A percentile compares a stretch with the other conserved stretches of the same genome.
These are phyloP conservation scores for Colletotrichum sojae DNA, from an alignment of 2,329 filamentous ascomycete species.

Conservation along the genomic window DNA sequence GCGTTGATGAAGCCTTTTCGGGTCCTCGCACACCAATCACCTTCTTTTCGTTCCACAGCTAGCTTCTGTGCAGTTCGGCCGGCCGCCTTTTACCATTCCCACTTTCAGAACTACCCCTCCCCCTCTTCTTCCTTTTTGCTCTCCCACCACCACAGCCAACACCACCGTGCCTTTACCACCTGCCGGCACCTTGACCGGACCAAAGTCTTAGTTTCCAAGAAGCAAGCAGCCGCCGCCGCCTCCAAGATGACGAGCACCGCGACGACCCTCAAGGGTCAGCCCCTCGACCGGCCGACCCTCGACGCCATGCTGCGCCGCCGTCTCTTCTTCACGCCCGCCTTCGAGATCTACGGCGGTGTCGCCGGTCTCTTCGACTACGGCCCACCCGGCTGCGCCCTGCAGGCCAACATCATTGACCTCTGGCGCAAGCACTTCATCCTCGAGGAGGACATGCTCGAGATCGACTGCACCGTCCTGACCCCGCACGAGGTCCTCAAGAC, in stretches of 20 bases:
- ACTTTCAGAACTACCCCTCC: constrained; percentile 38
- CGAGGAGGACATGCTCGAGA: constrained; percentile 94
- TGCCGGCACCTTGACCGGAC: constrained; percentile 36
- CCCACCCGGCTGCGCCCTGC: constrained; percentile 87
- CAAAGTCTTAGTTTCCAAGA: constrained; percentile 30
- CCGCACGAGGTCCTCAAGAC: constrained; percentile 96
- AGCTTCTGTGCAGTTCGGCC: constrained; percentile 43
- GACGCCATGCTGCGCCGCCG: constrained; percentile 90
- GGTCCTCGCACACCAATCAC: constrained; percentile 35
- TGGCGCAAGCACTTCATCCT: constrained; percentile 96
- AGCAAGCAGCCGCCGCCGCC: constrained; percentile 10
- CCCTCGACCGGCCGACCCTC: constrained; percentile 85
- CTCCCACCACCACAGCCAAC: constrained; percentile 16
- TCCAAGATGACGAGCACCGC: constrained; percentile 64
- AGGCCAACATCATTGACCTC: constrained; percentile 88
- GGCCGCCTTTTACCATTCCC: constrained; percentile 40
- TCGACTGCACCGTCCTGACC: constrained; percentile 94
- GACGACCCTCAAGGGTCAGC: constrained; percentile 90
- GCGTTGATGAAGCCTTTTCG: constrained; percentile 42
- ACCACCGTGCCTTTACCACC: constrained; percentile 35
- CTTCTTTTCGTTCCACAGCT: constrained; percentile 42
- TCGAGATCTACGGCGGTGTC: constrained; percentile 94
- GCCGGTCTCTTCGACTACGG: constrained; percentile 95
- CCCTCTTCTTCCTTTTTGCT: constrained; percentile 32
- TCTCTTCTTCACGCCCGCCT: constrained; percentile 94